Conservation (phyloP, 129 eudicot species). For the Rutidosis leptorrhynchoides region DNA sequence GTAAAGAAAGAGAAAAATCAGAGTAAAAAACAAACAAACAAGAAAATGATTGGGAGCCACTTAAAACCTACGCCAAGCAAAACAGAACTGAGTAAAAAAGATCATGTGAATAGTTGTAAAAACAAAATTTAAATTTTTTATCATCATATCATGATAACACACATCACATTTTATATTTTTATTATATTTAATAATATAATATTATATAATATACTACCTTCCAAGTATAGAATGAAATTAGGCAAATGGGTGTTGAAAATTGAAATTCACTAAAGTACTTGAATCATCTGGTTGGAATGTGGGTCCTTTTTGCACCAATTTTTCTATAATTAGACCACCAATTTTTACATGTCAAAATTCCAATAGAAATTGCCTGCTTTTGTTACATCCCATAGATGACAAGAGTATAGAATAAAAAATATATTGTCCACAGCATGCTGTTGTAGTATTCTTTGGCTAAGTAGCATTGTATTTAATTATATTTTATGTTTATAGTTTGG, state of each 20-base stretch:
- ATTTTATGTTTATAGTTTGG: too few relatives aligned
- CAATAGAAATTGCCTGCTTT: constrained; percentile 29
- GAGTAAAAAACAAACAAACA: constrained; percentile 11
- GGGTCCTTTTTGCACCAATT: constrained; percentile 32
- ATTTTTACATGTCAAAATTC: constrained; percentile 35
- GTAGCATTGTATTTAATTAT: too few relatives aligned
- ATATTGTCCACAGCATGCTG: constrained; percentile 2
- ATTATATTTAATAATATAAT: neutral
- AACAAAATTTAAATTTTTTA: constrained; percentile 18
- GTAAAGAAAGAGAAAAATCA: constrained; percentile 21
- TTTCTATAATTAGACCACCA: constrained; percentile 27
- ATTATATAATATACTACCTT: neutral
- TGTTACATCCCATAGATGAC: constrained; percentile 31
- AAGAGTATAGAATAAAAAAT: constrained; percentile 23
- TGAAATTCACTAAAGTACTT: constrained; percentile 16
- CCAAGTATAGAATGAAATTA: constrained; percentile 20
- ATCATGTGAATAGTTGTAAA: constrained; percentile 25
- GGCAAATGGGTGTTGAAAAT: constrained; percentile 32
- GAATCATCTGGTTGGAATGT: constrained; percentile 21
- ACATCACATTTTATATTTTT: constrained; percentile 1
- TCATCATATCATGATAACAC: constrained; percentile 28
- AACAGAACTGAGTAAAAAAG: constrained; percentile 22
- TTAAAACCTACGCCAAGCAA: constrained; percentile 35
- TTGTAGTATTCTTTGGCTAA: constrained; percentile 26
- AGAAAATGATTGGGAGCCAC: constrained; percentile 39